Evolutionary conservation across 176 grass and related monocot species (phyloP), one percentile per base, ranked within the genome.

Genomic region (Zoysia pacifica): DNA sequence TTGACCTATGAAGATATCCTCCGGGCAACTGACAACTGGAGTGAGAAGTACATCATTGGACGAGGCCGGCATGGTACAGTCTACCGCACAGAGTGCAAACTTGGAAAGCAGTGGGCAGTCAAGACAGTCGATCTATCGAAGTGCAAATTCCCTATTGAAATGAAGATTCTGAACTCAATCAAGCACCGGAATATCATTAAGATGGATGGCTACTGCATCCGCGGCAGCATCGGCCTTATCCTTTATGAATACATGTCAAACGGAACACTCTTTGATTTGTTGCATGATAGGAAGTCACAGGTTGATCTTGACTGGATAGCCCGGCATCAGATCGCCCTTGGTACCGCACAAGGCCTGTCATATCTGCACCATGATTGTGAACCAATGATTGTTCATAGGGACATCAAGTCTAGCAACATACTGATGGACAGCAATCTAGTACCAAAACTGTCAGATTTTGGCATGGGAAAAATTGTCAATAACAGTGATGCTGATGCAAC

Each of bases 321-420:
- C 42, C 74, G 84, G 11, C 72, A 90, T 60, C 38, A 63, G 67
- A 93, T 90, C 19, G 64, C 81, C 11, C 64, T 93, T 2, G 81
- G 87, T 1, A n/a, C 45, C 5, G 91, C 91, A 0, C 84, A 93
- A 46, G 85, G 80, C 58, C 59, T 93, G 5, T 89, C 87, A 15
- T 93, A 93, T n/a, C 81, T 93, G 35, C 91, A 93, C 84, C 91
- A 93, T 87, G 91, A 93, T 1, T 90, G 85, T 61, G 74, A 87
- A 36, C 91, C 87, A 5, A 86, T 84, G 81, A 85, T 93, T 74
- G 53, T 93, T n/a, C 91, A 90, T 54, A 84, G 90, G 16, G 90
- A 93, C 81, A 84, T 93, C 16, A 93, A 93, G 38, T 93, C 84
- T 2, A 89, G 73, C 47, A 93, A 93, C 38, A 89, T 93, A 58